Percentiles rank a stretch among this genome's conserved stretches.
phyloP scores from a whole-genome alignment of 371 early-diverging fungal genomes.

The Circinella minor region DNA sequence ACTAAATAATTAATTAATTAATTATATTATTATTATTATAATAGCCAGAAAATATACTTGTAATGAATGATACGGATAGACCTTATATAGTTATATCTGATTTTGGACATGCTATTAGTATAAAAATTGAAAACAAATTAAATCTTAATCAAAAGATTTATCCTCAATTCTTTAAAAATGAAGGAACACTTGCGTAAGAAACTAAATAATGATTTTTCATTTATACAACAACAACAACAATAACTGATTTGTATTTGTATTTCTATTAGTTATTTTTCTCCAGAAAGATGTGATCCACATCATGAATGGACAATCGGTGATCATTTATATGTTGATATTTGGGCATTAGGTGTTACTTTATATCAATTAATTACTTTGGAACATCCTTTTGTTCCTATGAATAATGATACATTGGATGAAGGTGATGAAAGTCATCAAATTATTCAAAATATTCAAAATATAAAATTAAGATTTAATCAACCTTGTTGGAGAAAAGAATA shows the following conservation, averaged over 20 bases:
- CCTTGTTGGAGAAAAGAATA: not conserved
- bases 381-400: slow-evolving; percentile 4
- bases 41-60: slow-evolving; percentile 17
- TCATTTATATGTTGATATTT: slow-evolving; percentile 3
- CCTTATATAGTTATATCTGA: slow-evolving; percentile 10
- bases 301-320: not conserved
- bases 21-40: no score
- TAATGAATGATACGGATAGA: not conserved
- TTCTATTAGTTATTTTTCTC: not conserved
- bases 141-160: no score
- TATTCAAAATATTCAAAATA: not conserved
- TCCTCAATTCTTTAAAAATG: not conserved
- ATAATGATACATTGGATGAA: no score
- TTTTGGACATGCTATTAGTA: slow-evolving; percentile 6
- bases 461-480: not conserved
- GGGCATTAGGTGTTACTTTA: slow-evolving; percentile 14
- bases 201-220: not conserved
- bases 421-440: no score
- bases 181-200: slow-evolving; percentile 3
- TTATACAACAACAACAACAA: not conserved
- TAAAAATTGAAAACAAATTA: not conserved
- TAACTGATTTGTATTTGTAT: not conserved
- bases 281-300: not conserved
- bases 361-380: slow-evolving; percentile 3
- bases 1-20: no score